phyloP scores from a whole-genome alignment of 1,284 basidiomycete species.

The Austroboletus sp. region DNA sequence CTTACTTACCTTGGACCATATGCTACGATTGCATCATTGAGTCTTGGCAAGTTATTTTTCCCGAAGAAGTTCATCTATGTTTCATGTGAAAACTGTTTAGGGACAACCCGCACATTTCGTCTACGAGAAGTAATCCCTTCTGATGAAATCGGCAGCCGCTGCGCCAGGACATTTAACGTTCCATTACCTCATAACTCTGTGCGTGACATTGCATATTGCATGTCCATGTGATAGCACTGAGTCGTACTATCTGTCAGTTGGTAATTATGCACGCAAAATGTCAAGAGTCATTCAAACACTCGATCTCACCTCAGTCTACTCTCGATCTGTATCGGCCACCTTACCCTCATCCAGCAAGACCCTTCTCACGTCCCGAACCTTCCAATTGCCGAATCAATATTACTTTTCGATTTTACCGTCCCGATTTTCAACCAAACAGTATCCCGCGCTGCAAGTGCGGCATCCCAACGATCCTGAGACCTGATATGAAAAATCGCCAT shows the following conservation, averaged over 20 bases:
- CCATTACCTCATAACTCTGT: slow-evolving; percentile 81
- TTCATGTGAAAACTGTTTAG: slow-evolving; percentile 33
- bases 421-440: slow-evolving; percentile 70
- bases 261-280: slow-evolving; percentile 89
- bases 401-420: slow-evolving; percentile 82
- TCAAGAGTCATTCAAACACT: slow-evolving; percentile 85
- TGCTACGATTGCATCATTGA: slow-evolving; percentile 87
- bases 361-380: slow-evolving; percentile 34
- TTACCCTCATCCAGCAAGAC: slow-evolving; percentile 40
- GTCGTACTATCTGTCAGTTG: slow-evolving; percentile 39
- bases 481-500: slow-evolving; percentile 68
- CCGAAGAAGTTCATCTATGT: neutral
- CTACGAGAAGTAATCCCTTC: slow-evolving; percentile 67
- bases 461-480: slow-evolving; percentile 67
- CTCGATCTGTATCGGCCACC: slow-evolving; percentile 72
- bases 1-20: slow-evolving; percentile 82
- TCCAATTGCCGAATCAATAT: slow-evolving; percentile 81
- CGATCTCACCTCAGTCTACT: slow-evolving; percentile 66
- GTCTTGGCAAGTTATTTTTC: slow-evolving; percentile 57
- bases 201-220: slow-evolving; percentile 20
- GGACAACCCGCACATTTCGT: slow-evolving; percentile 68
- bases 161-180: slow-evolving; percentile 76
- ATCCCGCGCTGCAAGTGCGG: slow-evolving; percentile 76
- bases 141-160: slow-evolving; percentile 48
- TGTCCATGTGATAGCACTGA: neutral